A percentile compares a stretch with the other conserved stretches of the same genome.
Conservation (phyloP, 2,329 filamentous ascomycete species). For the Rhynchosporium graminicola region DNA sequence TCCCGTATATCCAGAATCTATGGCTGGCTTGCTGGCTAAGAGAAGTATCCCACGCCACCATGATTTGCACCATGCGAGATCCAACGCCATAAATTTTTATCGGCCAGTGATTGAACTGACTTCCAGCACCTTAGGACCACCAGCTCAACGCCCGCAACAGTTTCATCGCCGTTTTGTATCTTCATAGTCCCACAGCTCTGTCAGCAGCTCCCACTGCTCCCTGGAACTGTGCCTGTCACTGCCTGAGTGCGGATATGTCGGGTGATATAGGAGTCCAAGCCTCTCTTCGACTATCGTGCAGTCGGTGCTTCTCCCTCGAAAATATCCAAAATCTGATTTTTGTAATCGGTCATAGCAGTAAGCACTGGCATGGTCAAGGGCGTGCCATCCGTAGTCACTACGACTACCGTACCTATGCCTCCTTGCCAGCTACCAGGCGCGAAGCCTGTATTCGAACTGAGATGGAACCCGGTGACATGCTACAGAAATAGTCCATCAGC, state of each 20-base stretch:
- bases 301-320: conserved; percentile 6
- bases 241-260: background rate
- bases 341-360: conserved; percentile 13
- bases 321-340: conserved; percentile 7
- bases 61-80: background rate
- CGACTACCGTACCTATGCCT: conserved; percentile 13
- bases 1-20: too few relatives aligned
- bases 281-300: conserved; percentile 32
- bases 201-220: background rate
- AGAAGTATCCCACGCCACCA: background rate
- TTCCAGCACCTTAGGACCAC: too few relatives aligned
- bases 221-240: background rate
- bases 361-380: conserved; percentile 1
- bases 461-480: conserved; percentile 14
- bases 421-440: conserved; percentile 14
- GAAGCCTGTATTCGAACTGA: conserved; percentile 6
- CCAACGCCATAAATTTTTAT: background rate
- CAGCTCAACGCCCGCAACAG: too few relatives aligned
- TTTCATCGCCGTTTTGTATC: too few relatives aligned
- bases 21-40: too few relatives aligned
- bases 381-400: conserved; percentile 11
- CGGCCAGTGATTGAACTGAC: too few relatives aligned
- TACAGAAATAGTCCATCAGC: background rate
- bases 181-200: too few relatives aligned
- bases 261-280: conserved; percentile 3